Percentiles rank a stretch among this genome's conserved stretches.
phyloP scores from a whole-genome alignment of 257 asterid species.

The Schizonepeta tenuifolia region DNA sequence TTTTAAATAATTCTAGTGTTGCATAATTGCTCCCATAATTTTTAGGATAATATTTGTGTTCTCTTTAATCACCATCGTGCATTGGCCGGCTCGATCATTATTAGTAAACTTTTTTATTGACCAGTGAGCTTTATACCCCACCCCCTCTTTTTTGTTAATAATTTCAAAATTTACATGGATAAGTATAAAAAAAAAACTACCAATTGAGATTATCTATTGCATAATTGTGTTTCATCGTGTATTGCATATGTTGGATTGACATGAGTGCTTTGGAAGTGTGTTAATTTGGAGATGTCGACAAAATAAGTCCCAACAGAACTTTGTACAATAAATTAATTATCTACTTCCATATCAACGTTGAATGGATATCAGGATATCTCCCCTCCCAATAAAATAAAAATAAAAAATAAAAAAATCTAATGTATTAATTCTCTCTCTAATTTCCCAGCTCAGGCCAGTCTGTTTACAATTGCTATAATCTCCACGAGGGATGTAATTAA shows the following conservation, averaged over 20 bases:
- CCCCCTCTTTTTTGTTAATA: no score
- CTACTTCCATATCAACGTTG: not conserved
- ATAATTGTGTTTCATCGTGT: no score
- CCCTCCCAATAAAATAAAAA: not conserved
- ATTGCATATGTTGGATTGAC: no score
- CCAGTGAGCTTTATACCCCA: not conserved
- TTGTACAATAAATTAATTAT: not conserved
- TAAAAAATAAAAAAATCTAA: not conserved
- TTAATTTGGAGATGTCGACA: no score
- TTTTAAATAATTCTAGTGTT: not conserved
- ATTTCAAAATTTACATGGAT: no score
- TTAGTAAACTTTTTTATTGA: not conserved
- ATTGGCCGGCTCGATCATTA: slow-evolving; percentile 28
- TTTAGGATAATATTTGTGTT: not conserved
- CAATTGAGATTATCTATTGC: no score
- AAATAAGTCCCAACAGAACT: no score
- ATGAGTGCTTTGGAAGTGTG: no score
- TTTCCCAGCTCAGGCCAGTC: slow-evolving; percentile 29
- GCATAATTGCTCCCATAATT: not conserved
- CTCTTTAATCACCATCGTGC: slow-evolving; percentile 33
- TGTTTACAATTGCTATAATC: slow-evolving; percentile 2
- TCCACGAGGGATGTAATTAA: no score
- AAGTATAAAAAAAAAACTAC: no score
- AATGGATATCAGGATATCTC: no score
- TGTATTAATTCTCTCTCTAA: not conserved